Percentiles rank a stretch among this genome's conserved stretches.
Evolutionary conservation across 1,284 basidiomycete genomes (phyloP).

Genomic region (Microstroma glucosiphilum): DNA sequence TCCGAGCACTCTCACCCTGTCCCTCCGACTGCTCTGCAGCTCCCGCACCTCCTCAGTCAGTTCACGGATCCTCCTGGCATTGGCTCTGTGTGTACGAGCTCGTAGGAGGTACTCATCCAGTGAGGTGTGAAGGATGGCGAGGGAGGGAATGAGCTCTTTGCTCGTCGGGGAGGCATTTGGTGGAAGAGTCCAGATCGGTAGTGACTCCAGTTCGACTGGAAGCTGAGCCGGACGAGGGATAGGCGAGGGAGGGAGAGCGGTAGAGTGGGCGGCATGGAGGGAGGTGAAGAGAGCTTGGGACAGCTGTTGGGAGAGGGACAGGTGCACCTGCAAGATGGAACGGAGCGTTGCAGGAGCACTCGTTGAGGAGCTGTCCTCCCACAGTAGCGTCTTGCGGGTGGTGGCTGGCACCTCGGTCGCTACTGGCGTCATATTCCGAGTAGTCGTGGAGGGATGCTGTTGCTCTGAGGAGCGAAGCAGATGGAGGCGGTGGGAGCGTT

Average conservation of each 20-base stretch:
- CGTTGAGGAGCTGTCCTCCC: too few species aligned
- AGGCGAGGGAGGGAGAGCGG: background rate
- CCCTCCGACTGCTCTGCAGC: background rate
- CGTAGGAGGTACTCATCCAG: background rate
- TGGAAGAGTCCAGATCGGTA: background rate
- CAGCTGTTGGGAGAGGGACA: too few species aligned
- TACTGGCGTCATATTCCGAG: too few species aligned
- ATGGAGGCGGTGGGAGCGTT: too few species aligned
- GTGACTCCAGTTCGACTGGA: background rate
- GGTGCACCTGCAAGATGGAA: too few species aligned
- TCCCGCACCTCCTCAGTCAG: background rate
- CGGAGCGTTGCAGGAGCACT: too few species aligned
- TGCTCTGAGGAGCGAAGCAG: too few species aligned
- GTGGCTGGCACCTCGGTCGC: too few species aligned
- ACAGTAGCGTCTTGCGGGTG: too few species aligned
- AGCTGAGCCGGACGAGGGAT: background rate
- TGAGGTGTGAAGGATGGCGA: background rate
- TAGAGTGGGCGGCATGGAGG: background rate
- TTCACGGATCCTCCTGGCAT: background rate
- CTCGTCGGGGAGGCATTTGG: background rate
- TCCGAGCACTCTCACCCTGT: background rate
- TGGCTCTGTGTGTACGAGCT: conserved; percentile 2
- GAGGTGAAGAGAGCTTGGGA: background rate
- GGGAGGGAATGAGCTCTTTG: background rate
- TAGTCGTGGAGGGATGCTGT: too few species aligned